phyloP scores from a whole-genome alignment of 2,329 filamentous ascomycete species.

The Elsinoe necatrix region DNA sequence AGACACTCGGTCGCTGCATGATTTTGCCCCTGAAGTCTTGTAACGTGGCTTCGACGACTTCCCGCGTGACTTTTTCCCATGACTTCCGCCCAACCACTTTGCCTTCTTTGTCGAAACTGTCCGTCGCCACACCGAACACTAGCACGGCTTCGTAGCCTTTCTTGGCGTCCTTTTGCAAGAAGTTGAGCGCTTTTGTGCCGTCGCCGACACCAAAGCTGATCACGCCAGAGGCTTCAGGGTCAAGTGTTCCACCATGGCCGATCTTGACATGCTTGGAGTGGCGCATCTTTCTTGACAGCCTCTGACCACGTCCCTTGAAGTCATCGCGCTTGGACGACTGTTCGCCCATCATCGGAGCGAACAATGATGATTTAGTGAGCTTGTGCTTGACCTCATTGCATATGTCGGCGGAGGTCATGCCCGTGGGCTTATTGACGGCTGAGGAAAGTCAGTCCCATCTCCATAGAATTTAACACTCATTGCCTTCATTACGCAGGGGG shows the following conservation, averaged over 20 bases:
- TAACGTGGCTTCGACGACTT: conserved; percentile 68
- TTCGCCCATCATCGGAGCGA: conserved; percentile 65
- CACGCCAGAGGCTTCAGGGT: conserved; percentile 88
- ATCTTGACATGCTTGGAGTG: conserved; percentile 72
- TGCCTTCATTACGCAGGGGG: too few species aligned
- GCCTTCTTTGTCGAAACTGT: conserved; percentile 81
- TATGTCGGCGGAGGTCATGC: conserved; percentile 80
- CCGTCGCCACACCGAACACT: conserved; percentile 84
- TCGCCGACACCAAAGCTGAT: conserved; percentile 79
- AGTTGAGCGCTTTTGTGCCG: conserved; percentile 77
- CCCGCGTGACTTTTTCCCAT: conserved; percentile 73
- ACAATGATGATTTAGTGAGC: conserved; percentile 73
- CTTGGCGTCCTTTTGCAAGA: conserved; percentile 63
- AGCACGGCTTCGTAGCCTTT: conserved; percentile 89
- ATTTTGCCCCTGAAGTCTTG: conserved; percentile 70
- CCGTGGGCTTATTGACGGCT: conserved; percentile 91
- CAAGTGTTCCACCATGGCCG: conserved; percentile 90
- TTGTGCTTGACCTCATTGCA: conserved; percentile 77
- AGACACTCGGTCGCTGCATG: conserved; percentile 84
- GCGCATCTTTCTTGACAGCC: conserved; percentile 47
- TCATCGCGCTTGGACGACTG: conserved; percentile 53
- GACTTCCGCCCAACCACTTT: conserved; percentile 68
- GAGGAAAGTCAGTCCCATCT: conserved; percentile 15
- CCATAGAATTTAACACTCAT: too few species aligned
- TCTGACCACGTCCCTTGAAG: conserved; percentile 50